Conservation (phyloP, 495 filamentous ascomycete species). For the Aspergillus homomorphus region DNA sequence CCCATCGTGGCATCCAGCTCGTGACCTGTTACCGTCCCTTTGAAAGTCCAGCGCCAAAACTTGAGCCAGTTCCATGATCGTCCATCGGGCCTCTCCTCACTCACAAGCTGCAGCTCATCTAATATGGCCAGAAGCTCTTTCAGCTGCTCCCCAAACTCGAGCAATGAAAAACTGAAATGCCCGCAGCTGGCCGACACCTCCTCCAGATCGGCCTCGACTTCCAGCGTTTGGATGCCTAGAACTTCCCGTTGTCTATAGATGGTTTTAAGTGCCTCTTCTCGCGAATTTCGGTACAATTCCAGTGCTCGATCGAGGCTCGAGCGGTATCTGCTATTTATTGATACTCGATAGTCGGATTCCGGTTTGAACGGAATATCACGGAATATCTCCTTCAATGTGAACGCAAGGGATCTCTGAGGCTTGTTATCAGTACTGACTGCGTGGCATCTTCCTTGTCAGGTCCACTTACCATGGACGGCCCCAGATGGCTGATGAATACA, state of each 20-base stretch:
- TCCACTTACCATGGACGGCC: conserved; percentile 75
- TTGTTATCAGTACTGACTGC: conserved; percentile 19
- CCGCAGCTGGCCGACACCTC: conserved; percentile 95
- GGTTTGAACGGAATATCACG: conserved; percentile 78
- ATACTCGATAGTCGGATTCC: conserved; percentile 61
- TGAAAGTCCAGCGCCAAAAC: conserved; percentile 59
- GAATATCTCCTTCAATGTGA: conserved; percentile 83
- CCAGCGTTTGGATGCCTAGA: conserved; percentile 58
- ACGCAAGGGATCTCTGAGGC: conserved; percentile 74
- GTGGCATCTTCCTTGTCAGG: not conserved
- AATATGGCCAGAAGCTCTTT: conserved; percentile 75
- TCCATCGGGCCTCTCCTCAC: conserved; percentile 51
- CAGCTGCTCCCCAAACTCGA: conserved; percentile 88
- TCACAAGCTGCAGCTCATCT: conserved; percentile 72
- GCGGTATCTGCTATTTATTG: conserved; percentile 72
- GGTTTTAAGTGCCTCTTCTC: conserved; percentile 68
- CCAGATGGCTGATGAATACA: conserved; percentile 79
- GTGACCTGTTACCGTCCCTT: conserved; percentile 17
- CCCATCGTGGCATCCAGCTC: not conserved
- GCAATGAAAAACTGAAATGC: conserved; percentile 85
- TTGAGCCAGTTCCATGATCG: conserved; percentile 84
- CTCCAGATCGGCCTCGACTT: conserved; percentile 88
- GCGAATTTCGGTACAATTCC: conserved; percentile 67
- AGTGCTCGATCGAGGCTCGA: conserved; percentile 76
- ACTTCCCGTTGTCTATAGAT: conserved; percentile 77